Base-by-base conservation (phyloP, 2,329 filamentous ascomycete species). In the Parastagonospora nodorum region DNA sequence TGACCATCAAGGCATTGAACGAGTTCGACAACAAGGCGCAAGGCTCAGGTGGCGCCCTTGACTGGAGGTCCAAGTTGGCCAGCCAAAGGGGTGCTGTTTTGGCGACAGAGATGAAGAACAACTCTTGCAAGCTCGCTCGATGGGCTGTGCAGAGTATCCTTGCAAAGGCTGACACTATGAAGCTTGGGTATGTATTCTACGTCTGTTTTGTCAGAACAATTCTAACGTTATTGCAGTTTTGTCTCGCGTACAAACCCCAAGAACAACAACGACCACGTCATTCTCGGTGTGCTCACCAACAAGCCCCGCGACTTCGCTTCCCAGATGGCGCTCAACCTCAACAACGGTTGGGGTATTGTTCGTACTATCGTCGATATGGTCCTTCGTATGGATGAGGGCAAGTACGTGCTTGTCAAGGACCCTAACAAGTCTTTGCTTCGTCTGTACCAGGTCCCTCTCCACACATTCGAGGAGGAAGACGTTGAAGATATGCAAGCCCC, bases 51-150 rank as follows among this genome's bases (percentile, higher is more conserved):
- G 92, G 93, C 60, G 94, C 94, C 48, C 84, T 99, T 45, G 94
- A 99, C 83, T 99, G 94, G 94, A 85, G 94, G 74, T 88, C 87
- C 63, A 99, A 99, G 84, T 85, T 99, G 53, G 89, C 90, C 59
- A 91, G 88, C 66, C 92, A 97, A 81, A 89, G 94, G 69, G 94
- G 94, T 86, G 94, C 94, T 50, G 93, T 99, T 37, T 89, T 99
- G 24, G 94, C 94, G 15, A 99, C 94, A 10, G 94, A 99, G 82
- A 99, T 99, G 94, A 99, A 99, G 90, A 99, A 99, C 86, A 99
- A 99, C 85, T 92, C 87, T 72, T 96, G 91, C 88, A 99, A 99
- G 83, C 87, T 99, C 57, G 94, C 94, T 51, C 84, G 94, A 74
- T 99, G 94, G 94, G 96, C 94, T 29, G 91, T 93, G 37, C 94